These are phyloP conservation scores for Lentinula lateritia DNA, from an alignment of 768 basidiomycete genomes.

Conservation along the genomic window DNA sequence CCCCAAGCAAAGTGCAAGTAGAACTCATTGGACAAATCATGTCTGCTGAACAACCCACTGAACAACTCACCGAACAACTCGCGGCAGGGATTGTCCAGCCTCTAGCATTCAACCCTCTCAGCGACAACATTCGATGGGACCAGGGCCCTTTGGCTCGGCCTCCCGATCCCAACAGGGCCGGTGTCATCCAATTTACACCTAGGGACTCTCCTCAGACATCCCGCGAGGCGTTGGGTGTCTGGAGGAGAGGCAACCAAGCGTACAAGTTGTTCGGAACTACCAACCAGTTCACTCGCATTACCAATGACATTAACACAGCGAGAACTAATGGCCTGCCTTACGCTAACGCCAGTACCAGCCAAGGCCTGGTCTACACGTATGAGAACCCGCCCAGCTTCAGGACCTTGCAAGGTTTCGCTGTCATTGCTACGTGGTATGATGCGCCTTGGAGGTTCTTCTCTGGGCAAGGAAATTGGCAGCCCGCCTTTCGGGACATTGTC, in stretches of 20 bases:
- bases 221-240: neutral
- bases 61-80: too few species aligned
- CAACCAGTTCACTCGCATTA: neutral
- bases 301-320: neutral
- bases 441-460: neutral
- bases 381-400: neutral
- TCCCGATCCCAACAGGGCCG: neutral
- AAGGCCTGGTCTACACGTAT: slow-evolving; percentile 3
- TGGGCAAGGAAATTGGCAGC: neutral
- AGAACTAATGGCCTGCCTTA: neutral
- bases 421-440: slow-evolving; percentile 3
- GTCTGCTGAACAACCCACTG: too few species aligned
- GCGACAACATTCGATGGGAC: neutral
- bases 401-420: neutral
- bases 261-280: neutral
- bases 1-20: too few species aligned
- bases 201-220: neutral
- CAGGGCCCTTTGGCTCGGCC: neutral
- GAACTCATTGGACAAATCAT: too few species aligned
- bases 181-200: neutral
- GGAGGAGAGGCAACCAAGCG: neutral
- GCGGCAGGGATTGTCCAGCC: neutral
- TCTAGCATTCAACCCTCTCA: neutral
- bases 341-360: neutral
- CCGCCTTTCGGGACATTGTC: neutral